Percentiles rank a stretch among this genome's conserved stretches.
Evolutionary conservation across 805 yeast genomes (phyloP).

Genomic region (Diddensiella transvaalensis): DNA sequence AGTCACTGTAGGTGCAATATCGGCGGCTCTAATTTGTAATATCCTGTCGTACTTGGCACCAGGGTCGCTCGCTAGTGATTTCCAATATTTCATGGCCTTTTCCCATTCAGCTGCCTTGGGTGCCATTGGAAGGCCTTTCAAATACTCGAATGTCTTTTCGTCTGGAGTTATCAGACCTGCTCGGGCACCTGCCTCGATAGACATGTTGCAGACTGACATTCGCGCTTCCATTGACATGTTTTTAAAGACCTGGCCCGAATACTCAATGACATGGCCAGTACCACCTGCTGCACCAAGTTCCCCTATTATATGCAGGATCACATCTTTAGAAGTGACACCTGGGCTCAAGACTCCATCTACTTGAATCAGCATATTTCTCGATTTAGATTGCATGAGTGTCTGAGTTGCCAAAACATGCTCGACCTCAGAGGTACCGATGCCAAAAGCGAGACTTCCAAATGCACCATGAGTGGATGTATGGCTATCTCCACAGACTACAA

Average conservation of each 20-base stretch:
- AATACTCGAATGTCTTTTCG: conserved; percentile 76
- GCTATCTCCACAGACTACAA: conserved; percentile 98
- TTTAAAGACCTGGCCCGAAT: conserved; percentile 91
- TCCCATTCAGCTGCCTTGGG: conserved; percentile 94
- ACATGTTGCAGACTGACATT: conserved; percentile 99
- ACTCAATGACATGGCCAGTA: conserved; percentile 93
- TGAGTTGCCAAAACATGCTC: conserved; percentile 98
- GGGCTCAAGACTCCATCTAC: conserved; percentile 78
- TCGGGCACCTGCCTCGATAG: conserved; percentile 98
- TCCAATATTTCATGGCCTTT: conserved; percentile 88
- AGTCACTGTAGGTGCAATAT: conserved; percentile 90
- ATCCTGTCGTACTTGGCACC: conserved; percentile 87
- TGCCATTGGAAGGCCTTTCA: conserved; percentile 89
- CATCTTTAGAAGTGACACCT: conserved; percentile 93
- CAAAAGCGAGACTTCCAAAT: conserved; percentile 93
- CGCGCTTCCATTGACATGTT: conserved; percentile 92
- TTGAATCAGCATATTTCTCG: conserved; percentile 88
- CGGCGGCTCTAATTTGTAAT: conserved; percentile 72
- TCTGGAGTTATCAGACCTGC: conserved; percentile 99
- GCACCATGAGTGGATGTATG: conserved; percentile 99
- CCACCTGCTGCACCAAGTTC: conserved; percentile 99
- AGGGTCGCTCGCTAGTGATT: conserved; percentile 76
- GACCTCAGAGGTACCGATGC: conserved; percentile 98
- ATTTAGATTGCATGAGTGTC: conserved; percentile 83
- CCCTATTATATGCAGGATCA: conserved; percentile 89